Percentiles rank a stretch among this genome's conserved stretches.
Evolutionary conservation across 2,329 filamentous ascomycete species (phyloP).

Genomic region (Alternaria longipes): DNA sequence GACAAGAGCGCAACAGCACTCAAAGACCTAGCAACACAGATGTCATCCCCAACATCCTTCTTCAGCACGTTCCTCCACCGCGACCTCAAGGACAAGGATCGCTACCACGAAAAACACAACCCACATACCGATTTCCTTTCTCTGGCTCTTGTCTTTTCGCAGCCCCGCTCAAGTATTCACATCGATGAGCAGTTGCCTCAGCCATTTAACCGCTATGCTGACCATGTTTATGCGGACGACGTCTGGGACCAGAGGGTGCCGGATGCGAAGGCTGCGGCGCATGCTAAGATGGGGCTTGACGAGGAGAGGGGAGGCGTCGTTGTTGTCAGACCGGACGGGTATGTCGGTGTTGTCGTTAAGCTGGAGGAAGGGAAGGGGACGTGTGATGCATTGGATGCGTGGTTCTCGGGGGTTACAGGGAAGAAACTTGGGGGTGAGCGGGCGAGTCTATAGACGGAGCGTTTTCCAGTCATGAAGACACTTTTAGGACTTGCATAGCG

Average conservation of each 20-base stretch:
- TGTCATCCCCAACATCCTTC: constrained; percentile 75
- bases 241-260: constrained; percentile 75
- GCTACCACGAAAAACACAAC: constrained; percentile 81
- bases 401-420: constrained; percentile 77
- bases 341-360: constrained; percentile 78
- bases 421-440: constrained; percentile 61
- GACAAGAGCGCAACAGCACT: constrained; percentile 68
- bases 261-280: constrained; percentile 75
- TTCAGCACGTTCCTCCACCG: constrained; percentile 70
- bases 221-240: constrained; percentile 89
- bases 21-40: constrained; percentile 71
- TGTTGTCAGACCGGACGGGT: constrained; percentile 86
- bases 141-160: constrained; percentile 77
- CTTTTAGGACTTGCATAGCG: constrained; percentile 1
- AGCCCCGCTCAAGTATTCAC: constrained; percentile 73
- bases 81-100: constrained; percentile 62
- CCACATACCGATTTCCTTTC: constrained; percentile 87
- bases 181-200: constrained; percentile 75
- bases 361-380: constrained; percentile 81
- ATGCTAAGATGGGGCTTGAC: constrained; percentile 86
- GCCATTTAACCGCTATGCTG: constrained; percentile 76
- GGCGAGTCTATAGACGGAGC: constrained; percentile 37
- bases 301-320: constrained; percentile 79
- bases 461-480: not conserved
- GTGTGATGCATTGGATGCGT: constrained; percentile 82